These are phyloP conservation scores for Clavariopsis aquatica DNA, from an alignment of 495 filamentous ascomycete genomes.

Conservation along the genomic window DNA sequence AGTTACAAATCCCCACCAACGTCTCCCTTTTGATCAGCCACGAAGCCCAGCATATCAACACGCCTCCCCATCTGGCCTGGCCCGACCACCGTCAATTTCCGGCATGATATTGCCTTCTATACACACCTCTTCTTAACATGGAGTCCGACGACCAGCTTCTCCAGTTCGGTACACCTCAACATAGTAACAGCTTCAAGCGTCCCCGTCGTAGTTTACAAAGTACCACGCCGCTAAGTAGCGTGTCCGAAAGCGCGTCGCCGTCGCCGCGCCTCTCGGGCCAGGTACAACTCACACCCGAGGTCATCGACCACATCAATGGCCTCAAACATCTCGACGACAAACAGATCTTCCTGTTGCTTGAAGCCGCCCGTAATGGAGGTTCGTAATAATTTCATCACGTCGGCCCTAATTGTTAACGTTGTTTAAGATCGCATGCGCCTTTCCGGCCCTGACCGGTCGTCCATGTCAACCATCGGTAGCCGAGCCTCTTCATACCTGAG, in stretches of 20 bases:
- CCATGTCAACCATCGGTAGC: conserved; percentile 35
- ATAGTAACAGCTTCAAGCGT: conserved; percentile 33
- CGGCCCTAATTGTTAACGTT: not conserved
- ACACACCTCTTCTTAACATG: conserved; percentile 30
- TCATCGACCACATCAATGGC: conserved; percentile 36
- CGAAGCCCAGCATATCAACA: conserved; percentile 1
- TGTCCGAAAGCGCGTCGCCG: conserved; percentile 37
- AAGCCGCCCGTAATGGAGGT: conserved; percentile 36
- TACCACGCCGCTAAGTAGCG: conserved; percentile 32
- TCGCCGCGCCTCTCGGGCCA: conserved; percentile 33
- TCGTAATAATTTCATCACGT: conserved; percentile 5
- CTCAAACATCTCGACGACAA: conserved; percentile 39
- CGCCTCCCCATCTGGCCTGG: conserved; percentile 20
- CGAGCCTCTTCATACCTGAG: conserved; percentile 34
- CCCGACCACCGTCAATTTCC: conserved; percentile 33
- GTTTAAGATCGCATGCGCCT: conserved; percentile 32
- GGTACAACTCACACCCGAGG: conserved; percentile 28
- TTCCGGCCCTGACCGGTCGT: conserved; percentile 26
- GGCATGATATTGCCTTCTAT: conserved; percentile 31
- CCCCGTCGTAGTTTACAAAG: conserved; percentile 36
- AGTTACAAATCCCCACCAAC: conserved; percentile 6
- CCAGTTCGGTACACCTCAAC: conserved; percentile 30
- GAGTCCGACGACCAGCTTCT: conserved; percentile 35
- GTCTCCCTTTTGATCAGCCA: conserved; percentile 14
- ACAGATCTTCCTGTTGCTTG: conserved; percentile 33